A percentile compares a stretch with the other conserved stretches of the same genome.
phyloP scores from a whole-genome alignment of 1,284 basidiomycete genomes.

The Phenoliferia sp. region DNA sequence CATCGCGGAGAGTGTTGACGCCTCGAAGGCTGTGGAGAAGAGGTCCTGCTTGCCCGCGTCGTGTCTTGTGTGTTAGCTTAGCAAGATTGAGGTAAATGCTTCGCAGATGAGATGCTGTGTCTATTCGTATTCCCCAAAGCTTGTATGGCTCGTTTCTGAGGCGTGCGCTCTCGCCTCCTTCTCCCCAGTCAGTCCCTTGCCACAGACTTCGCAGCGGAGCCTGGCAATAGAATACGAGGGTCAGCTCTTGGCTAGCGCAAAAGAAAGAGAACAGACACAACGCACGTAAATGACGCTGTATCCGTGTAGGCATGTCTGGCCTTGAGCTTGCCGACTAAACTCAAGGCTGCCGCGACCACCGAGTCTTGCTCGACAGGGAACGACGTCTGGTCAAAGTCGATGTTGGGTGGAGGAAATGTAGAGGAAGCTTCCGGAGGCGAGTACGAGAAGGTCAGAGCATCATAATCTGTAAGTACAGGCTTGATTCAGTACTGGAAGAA shows the following conservation, averaged over 20 bases:
- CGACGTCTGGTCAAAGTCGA: constrained; percentile 81
- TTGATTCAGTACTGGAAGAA: background rate
- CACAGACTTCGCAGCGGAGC: constrained; percentile 41
- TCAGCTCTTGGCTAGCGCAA: too few relatives aligned
- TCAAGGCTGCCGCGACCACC: constrained; percentile 61
- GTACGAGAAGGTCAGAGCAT: constrained; percentile 78
- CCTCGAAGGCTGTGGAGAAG: too few relatives aligned
- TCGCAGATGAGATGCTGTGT: too few relatives aligned
- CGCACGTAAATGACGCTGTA: constrained; percentile 65
- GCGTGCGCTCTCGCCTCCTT: constrained; percentile 86
- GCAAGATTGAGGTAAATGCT: too few relatives aligned
- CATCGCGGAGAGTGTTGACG: too few relatives aligned
- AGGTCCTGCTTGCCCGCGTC: too few relatives aligned
- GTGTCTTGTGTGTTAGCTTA: too few relatives aligned
- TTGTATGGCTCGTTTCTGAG: constrained; percentile 72
- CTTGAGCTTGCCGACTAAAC: constrained; percentile 66
- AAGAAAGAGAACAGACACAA: background rate
- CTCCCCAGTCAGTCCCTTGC: constrained; percentile 76
- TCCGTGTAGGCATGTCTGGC: constrained; percentile 80
- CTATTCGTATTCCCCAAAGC: constrained; percentile 72
- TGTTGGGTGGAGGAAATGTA: constrained; percentile 33
- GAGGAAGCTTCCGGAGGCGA: constrained; percentile 57
- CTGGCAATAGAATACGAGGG: background rate
- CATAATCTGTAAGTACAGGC: constrained; percentile 53
- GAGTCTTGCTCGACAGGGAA: constrained; percentile 59